phyloP scores from a whole-genome alignment of 1,284 basidiomycete genomes.

The Apiotrichum montevideense region DNA sequence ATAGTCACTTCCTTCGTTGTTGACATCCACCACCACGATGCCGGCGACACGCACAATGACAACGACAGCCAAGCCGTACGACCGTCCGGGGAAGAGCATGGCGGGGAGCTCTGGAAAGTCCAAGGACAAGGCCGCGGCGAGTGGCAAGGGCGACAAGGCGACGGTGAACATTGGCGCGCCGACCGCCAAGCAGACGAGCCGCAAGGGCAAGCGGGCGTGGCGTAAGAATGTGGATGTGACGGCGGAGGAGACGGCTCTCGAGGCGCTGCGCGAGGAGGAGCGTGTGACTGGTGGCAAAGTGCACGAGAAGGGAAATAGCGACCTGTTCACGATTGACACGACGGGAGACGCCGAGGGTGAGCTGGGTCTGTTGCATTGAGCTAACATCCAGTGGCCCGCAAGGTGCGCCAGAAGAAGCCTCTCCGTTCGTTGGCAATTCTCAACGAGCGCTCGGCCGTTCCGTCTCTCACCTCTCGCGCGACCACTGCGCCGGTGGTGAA shows the following conservation, averaged over 20 bases:
- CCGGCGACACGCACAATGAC: slow-evolving; percentile 1
- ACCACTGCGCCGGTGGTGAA: slow-evolving; percentile 24
- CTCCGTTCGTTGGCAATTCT: slow-evolving; percentile 78
- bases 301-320: slow-evolving; percentile 50
- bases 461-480: slow-evolving; percentile 62
- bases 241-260: slow-evolving; percentile 66
- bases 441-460: slow-evolving; percentile 72
- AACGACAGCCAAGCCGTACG: slow-evolving; percentile 15
- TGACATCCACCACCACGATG: slow-evolving; percentile 1
- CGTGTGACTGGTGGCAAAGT: slow-evolving; percentile 59
- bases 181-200: slow-evolving; percentile 64
- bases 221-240: slow-evolving; percentile 81
- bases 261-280: slow-evolving; percentile 69
- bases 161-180: slow-evolving; percentile 52
- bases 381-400: slow-evolving; percentile 24
- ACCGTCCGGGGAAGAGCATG: slow-evolving; percentile 11
- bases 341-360: slow-evolving; percentile 69
- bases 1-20: neutral
- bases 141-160: slow-evolving; percentile 11
- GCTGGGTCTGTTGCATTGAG: slow-evolving; percentile 23
- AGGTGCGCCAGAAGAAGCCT: slow-evolving; percentile 47
- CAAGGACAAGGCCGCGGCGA: slow-evolving; percentile 18
- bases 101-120: neutral
- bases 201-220: slow-evolving; percentile 89
- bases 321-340: slow-evolving; percentile 72